Base-by-base conservation (phyloP, 1,284 basidiomycete species). In the Boletus semigastroideus region DNA sequence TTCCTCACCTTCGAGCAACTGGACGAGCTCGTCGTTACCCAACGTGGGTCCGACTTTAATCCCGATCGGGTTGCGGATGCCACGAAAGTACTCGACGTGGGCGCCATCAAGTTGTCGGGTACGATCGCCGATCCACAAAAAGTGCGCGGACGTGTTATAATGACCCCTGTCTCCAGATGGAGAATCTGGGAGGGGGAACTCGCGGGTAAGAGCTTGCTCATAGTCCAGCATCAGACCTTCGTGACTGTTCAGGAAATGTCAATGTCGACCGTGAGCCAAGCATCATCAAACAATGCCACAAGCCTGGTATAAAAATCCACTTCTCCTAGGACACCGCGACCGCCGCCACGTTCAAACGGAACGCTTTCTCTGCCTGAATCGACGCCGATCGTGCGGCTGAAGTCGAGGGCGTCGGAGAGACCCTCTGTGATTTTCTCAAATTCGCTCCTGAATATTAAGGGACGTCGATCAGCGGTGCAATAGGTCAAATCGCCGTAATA, bases 51-150 rank as follows among this genome's bases (percentile, higher is more conserved):
- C 96, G 9, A 98, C 92, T 71, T 99, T 99, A 74, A 98, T 84
- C 2, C 96, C 96, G 55, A 99, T 92, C 1, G 96, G 96, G 70
- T 99, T 99, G 44, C 92, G 82, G 53, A 99, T 92, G 5, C 95
- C 94, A 44, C 93, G 77, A 72, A 96, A 95, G 71, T 95, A 96
- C 74, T 98, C 96, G 30, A 98, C 86, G 66, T 99, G 96, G 1
- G 95, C 96, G 16, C 94, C 94, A 54, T 87, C 84, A 4, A 98
- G 74, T 71, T 97, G 92, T 41, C 96, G 77, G n/a, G 96, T 99
- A 45, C 96, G 83, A 72, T 99, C 96, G 0, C 96, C 96, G 49
- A 99, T 91, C 96, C 96, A 99, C 53, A 98, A 73, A 71, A 96
- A 96, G 69, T 97, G 95, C 6, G 92, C 90, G 7, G 92, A 92